Percentiles rank a stretch among this genome's conserved stretches.
Evolutionary conservation across 352 stramenopile species (phyloP).

Genomic region (Phytophthora syringae): DNA sequence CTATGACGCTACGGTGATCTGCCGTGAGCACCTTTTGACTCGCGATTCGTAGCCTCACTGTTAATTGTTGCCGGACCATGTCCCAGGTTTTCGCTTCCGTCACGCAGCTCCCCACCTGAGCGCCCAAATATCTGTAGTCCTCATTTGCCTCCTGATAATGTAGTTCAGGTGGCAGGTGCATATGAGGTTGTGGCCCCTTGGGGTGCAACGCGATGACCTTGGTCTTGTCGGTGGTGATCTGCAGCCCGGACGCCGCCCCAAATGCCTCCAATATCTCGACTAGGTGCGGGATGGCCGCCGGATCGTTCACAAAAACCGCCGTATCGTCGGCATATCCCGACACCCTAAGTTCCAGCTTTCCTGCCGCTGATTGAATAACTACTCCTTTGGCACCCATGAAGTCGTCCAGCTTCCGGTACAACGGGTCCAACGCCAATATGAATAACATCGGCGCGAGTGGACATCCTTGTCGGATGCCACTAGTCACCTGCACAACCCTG

Average conservation of each 20-base stretch:
- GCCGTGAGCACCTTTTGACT: background rate
- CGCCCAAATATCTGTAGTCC: background rate
- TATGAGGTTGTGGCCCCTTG: background rate
- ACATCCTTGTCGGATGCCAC: slow-evolving; percentile 1
- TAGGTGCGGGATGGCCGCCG: background rate
- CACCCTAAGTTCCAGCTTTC: background rate
- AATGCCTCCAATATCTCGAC: background rate
- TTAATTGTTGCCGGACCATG: too few relatives aligned
- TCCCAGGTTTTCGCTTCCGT: background rate
- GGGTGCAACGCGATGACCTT: background rate
- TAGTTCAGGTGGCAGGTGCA: background rate
- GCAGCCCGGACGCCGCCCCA: too few relatives aligned
- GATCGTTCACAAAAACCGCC: background rate
- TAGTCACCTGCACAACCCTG: background rate
- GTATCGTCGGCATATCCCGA: background rate
- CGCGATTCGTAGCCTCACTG: background rate
- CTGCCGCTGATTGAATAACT: background rate
- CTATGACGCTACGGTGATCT: background rate
- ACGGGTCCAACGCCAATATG: background rate
- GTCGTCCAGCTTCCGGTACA: background rate
- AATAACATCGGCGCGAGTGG: slow-evolving; percentile 1
- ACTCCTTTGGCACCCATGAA: background rate
- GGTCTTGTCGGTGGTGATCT: background rate
- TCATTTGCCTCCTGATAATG: background rate
- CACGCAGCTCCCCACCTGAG: background rate